Percentiles rank a stretch among this genome's conserved stretches.
phyloP scores from a whole-genome alignment of 805 yeast genomes.

The Yarrowia keelungensis region DNA sequence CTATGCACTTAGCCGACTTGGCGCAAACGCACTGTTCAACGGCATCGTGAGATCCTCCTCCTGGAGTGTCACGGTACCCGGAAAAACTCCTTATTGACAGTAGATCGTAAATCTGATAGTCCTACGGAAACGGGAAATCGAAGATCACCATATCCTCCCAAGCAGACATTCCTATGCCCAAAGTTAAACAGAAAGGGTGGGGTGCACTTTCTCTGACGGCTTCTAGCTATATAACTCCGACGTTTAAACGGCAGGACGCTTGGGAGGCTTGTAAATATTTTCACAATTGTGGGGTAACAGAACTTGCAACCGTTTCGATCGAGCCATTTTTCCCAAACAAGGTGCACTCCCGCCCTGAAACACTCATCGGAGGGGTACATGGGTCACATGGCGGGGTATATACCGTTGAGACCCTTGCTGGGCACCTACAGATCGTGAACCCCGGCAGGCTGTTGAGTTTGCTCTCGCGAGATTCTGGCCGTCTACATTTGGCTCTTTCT shows the following conservation, averaged over 20 bases:
- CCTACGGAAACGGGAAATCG: not conserved
- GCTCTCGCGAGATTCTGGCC: not conserved
- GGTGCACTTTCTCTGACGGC: conserved; percentile 8
- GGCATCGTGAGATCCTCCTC: not conserved
- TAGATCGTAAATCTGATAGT: not conserved
- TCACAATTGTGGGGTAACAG: not conserved
- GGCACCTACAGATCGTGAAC: not conserved
- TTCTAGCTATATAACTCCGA: not conserved
- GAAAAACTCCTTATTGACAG: not conserved
- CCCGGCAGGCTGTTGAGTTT: not conserved
- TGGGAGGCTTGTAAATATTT: not conserved
- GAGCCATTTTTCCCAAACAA: not conserved
- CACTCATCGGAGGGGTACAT: conserved; percentile 17
- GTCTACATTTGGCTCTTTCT: conserved; percentile 18
- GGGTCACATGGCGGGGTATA: not conserved
- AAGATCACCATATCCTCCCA: not conserved
- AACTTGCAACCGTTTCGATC: not conserved
- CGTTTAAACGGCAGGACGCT: not conserved
- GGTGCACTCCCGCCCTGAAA: not conserved
- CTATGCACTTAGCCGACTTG: conserved; percentile 18
- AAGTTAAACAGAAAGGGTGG: conserved; percentile 14
- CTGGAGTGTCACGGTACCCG: not conserved
- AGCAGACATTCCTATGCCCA: conserved; percentile 8
- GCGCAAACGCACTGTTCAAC: conserved; percentile 6
- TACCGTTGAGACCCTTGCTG: not conserved